Percentiles rank a stretch among this genome's conserved stretches.
Evolutionary conservation across 371 early-diverging fungal species (phyloP).

Genomic region (Apophysomyces variabilis): DNA sequence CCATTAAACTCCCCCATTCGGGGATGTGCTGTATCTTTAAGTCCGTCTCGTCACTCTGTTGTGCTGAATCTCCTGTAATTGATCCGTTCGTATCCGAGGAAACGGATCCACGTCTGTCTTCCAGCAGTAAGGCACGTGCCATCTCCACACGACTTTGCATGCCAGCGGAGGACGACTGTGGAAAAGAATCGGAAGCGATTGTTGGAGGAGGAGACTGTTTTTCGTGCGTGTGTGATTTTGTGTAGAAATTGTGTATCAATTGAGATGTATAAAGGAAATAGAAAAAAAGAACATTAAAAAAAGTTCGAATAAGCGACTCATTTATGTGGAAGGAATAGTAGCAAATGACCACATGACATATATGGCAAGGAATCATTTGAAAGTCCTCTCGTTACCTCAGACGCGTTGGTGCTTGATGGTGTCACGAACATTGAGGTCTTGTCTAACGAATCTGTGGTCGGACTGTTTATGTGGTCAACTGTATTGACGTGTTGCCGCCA

Average conservation of each 20-base stretch:
- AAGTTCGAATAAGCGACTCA: constrained; percentile 2
- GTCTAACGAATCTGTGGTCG: constrained; percentile 6
- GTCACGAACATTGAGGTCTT: constrained; percentile 8
- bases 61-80: not conserved
- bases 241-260: not conserved
- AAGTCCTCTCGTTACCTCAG: constrained; percentile 9
- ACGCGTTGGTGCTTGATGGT: constrained; percentile 1
- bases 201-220: constrained; percentile 16
- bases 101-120: constrained; percentile 29
- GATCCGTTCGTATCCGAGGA: constrained; percentile 14
- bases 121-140: constrained; percentile 34
- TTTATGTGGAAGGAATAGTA: constrained; percentile 3
- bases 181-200: not conserved
- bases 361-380: constrained; percentile 5
- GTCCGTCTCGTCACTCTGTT: not conserved
- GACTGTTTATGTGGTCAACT: not conserved
- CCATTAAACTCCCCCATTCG: constrained; percentile 17
- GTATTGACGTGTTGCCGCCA: constrained; percentile 28
- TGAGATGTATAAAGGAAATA: not conserved
- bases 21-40: constrained; percentile 10
- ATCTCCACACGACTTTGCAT: constrained; percentile 33
- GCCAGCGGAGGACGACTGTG: no score
- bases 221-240: not conserved
- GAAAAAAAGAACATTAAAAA: not conserved
- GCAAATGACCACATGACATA: constrained; percentile 10